A percentile compares a stretch with the other conserved stretches of the same genome.
Evolutionary conservation across 2,329 filamentous ascomycete genomes (phyloP).

Genomic region (Arthroderma sp.): DNA sequence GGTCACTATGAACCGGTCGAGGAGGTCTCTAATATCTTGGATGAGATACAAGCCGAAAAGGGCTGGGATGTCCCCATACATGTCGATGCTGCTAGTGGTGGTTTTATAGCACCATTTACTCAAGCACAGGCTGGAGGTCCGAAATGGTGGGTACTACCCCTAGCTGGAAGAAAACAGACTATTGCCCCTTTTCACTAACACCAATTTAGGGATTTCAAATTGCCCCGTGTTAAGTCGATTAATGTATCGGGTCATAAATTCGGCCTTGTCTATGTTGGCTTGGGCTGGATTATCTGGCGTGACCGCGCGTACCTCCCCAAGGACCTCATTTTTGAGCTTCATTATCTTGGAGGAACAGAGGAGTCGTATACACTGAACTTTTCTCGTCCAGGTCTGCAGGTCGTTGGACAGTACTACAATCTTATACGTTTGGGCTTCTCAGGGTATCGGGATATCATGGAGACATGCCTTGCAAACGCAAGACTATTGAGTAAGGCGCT

Average conservation of each 20-base stretch:
- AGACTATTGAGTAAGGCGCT: slow-evolving; percentile 49
- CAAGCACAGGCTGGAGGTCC: slow-evolving; percentile 28
- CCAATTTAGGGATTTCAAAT: slow-evolving; percentile 26
- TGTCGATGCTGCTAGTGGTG: slow-evolving; percentile 30
- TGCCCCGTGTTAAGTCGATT: slow-evolving; percentile 38
- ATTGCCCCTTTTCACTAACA: background rate
- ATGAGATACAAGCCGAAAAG: slow-evolving; percentile 48
- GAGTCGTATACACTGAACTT: slow-evolving; percentile 61
- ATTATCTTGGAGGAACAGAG: slow-evolving; percentile 59
- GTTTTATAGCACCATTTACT: slow-evolving; percentile 31
- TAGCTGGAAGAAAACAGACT: background rate
- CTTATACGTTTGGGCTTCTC: slow-evolving; percentile 55
- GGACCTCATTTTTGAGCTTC: slow-evolving; percentile 56
- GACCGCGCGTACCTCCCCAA: slow-evolving; percentile 52
- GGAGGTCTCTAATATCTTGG: slow-evolving; percentile 51
- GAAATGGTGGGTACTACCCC: slow-evolving; percentile 38
- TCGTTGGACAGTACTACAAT: slow-evolving; percentile 62
- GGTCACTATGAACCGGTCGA: slow-evolving; percentile 62
- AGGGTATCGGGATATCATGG: slow-evolving; percentile 50
- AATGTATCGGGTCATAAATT: slow-evolving; percentile 41
- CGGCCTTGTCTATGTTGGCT: slow-evolving; percentile 50
- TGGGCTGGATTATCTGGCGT: slow-evolving; percentile 60
- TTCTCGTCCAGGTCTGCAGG: slow-evolving; percentile 54
- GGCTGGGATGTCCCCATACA: slow-evolving; percentile 53
- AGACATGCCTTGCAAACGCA: slow-evolving; percentile 53